These are phyloP conservation scores for Globisporangium megalacanthum DNA, from an alignment of 352 stramenopile species.

Conservation along the genomic window DNA sequence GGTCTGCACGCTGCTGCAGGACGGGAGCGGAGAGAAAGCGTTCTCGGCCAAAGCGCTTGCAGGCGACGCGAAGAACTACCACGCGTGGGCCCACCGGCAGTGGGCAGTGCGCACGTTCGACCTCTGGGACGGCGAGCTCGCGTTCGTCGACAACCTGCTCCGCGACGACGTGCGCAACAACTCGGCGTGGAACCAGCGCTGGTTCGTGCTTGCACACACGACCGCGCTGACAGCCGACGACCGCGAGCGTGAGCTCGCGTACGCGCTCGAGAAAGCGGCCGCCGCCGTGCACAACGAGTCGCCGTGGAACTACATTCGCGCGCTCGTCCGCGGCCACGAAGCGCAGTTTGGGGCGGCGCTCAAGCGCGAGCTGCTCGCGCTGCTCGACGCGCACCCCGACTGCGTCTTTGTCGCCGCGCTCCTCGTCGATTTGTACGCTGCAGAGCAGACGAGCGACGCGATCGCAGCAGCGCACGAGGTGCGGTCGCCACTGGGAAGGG, in stretches of 20 bases:
- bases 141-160: conserved; percentile 88
- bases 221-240: conserved; percentile 24
- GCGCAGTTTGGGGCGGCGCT: conserved; percentile 29
- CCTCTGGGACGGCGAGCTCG: conserved; percentile 92
- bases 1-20: conserved; percentile 80
- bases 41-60: conserved; percentile 91
- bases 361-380: conserved; percentile 29
- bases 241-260: conserved; percentile 64
- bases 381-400: conserved; percentile 37
- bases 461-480: conserved; percentile 37
- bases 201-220: conserved; percentile 74
- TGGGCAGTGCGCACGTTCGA: conserved; percentile 88
- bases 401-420: conserved; percentile 70
- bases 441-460: conserved; percentile 36
- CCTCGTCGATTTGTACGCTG: conserved; percentile 66
- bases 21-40: conserved; percentile 86
- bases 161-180: conserved; percentile 95
- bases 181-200: conserved; percentile 89
- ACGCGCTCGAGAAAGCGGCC: conserved; percentile 62
- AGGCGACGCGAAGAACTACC: conserved; percentile 99
- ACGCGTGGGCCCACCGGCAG: conserved; percentile 97
- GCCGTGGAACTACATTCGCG: conserved; percentile 89
- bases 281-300: conserved; percentile 87
- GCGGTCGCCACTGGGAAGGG: not conserved
- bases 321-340: conserved; percentile 52